These are phyloP conservation scores for Leccinum fallax DNA, from an alignment of 1,284 basidiomycete genomes.

Conservation along the genomic window DNA sequence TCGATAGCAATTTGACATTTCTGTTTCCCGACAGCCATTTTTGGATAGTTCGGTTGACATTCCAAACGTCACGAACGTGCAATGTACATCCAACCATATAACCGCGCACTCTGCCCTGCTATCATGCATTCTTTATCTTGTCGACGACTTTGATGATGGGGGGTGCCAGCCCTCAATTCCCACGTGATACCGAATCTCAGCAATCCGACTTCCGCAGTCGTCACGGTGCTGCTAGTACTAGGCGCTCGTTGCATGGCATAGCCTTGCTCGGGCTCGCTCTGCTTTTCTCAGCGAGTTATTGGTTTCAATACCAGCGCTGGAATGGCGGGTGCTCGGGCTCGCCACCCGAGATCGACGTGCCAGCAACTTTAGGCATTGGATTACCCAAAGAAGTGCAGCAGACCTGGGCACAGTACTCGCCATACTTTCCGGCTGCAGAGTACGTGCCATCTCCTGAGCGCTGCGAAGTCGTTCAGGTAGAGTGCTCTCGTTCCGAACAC, in stretches of 20 bases:
- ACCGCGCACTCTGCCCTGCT: constrained; percentile 6
- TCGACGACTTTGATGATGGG: background rate
- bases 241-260: background rate
- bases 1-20: background rate
- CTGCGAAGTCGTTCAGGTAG: constrained; percentile 61
- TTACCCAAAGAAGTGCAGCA: constrained; percentile 32
- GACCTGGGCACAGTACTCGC: constrained; percentile 62
- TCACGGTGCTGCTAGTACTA: background rate
- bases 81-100: constrained; percentile 23
- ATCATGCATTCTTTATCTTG: constrained; percentile 9
- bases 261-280: constrained; percentile 10
- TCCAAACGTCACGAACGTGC: constrained; percentile 27
- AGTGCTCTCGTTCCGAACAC: constrained; percentile 6
- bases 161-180: background rate
- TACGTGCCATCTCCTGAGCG: constrained; percentile 49
- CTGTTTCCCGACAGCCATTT: constrained; percentile 1
- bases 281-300: constrained; percentile 18
- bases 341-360: background rate
- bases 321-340: background rate
- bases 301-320: constrained; percentile 12
- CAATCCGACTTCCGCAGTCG: background rate
- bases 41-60: constrained; percentile 13
- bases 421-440: constrained; percentile 52
- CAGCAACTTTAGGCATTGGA: background rate
- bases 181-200: background rate